Conservation (phyloP, 176 grass and related monocot species). For the Dendrocalamus sinicus region DNA sequence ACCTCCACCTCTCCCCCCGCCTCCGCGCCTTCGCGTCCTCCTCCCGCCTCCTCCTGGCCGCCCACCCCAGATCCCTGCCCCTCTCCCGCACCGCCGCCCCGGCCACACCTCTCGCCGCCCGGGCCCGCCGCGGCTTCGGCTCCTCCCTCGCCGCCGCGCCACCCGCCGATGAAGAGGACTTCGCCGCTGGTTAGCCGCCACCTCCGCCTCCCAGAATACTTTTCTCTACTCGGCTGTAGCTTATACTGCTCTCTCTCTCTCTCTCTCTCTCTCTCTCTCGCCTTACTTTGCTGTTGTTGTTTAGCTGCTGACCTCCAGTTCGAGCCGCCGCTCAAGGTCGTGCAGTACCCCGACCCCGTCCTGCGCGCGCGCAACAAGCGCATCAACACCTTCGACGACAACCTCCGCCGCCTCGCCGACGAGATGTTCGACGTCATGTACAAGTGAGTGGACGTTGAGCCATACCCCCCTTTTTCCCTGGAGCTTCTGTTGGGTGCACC, state of each 20-base stretch:
- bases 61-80: neutral
- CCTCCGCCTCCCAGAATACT: neutral
- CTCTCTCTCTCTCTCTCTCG: neutral
- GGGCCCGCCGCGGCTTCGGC: constrained; percentile 49
- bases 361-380: constrained; percentile 83
- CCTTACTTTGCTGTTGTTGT: neutral
- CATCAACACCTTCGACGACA: constrained; percentile 76
- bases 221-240: neutral
- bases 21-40: constrained; percentile 35
- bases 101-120: constrained; percentile 43
- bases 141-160: constrained; percentile 25
- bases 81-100: constrained; percentile 21
- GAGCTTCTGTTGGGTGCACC: neutral
- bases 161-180: constrained; percentile 51
- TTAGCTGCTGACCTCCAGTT: constrained; percentile 84
- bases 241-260: neutral
- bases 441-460: constrained; percentile 61
- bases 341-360: constrained; percentile 82
- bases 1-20: constrained; percentile 29
- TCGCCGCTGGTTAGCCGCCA: constrained; percentile 62
- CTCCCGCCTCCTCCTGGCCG: constrained; percentile 32
- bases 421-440: constrained; percentile 99
- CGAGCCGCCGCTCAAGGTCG: constrained; percentile 74
- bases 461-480: neutral
- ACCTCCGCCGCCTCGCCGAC: constrained; percentile 64